Conservation (phyloP, 2,329 filamentous ascomycete genomes). For the Pochonia chlamydosporia region DNA sequence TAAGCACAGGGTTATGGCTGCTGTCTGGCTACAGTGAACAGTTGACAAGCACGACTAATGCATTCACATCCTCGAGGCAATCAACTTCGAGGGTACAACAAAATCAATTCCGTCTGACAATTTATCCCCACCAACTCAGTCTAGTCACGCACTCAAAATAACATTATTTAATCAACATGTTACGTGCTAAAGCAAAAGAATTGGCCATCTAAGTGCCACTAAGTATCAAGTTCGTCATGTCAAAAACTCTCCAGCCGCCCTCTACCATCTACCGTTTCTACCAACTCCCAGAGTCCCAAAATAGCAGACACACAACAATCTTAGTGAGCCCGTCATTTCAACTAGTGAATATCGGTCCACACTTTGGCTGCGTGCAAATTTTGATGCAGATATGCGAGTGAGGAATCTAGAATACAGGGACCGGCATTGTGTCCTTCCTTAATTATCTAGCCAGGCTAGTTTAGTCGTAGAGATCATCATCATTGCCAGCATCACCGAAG, state of each 20-base stretch:
- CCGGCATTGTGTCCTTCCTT: slow-evolving; percentile 15
- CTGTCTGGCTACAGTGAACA: too few relatives aligned
- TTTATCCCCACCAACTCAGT: neutral
- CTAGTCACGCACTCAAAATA: neutral
- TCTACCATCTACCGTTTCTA: slow-evolving; percentile 23
- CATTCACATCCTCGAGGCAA: too few relatives aligned
- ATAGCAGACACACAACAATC: slow-evolving; percentile 19
- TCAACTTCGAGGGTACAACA: too few relatives aligned
- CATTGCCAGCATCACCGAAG: slow-evolving; percentile 83
- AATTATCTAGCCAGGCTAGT: slow-evolving; percentile 18
- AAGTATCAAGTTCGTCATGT: slow-evolving; percentile 3
- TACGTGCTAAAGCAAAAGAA: slow-evolving; percentile 1
- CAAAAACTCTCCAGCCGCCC: slow-evolving; percentile 7
- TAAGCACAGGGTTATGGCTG: too few relatives aligned
- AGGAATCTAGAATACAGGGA: slow-evolving; percentile 43
- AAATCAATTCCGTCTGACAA: too few relatives aligned
- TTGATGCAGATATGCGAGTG: slow-evolving; percentile 28
- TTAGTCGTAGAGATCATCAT: slow-evolving; percentile 97
- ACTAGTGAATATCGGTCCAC: slow-evolving; percentile 12
- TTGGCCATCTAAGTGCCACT: slow-evolving; percentile 8
- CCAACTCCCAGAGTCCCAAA: slow-evolving; percentile 27
- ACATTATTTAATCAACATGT: neutral
- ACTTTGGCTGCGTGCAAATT: slow-evolving; percentile 8
- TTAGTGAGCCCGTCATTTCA: slow-evolving; percentile 5
- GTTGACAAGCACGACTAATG: too few relatives aligned